Evolutionary conservation across 352 stramenopile species (phyloP), one percentile per base, ranked within the genome.

Genomic region (Phytopythium delawarense): DNA sequence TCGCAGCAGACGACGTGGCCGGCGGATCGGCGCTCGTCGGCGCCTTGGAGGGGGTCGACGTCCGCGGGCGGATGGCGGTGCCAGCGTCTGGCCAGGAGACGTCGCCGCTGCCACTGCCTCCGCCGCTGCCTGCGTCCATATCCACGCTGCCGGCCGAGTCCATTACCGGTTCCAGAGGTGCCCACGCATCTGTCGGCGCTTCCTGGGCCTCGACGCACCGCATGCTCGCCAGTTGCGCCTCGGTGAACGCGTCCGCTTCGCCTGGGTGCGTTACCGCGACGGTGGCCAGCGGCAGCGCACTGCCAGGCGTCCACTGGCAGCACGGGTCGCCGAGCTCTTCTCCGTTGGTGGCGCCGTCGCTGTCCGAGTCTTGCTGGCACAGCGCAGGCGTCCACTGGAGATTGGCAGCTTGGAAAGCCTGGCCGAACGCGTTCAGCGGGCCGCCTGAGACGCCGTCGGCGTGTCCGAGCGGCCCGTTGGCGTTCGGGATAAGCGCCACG

Each of bases 271-370:
- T 81, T 12, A 66, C 63, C 18, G 51, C 20, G 40, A 40, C 25
- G 32, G 51, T 21, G 32, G 50, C n/a, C 12, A 35, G 3, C 21
- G 57, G 54, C 32, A 57, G 57, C 23, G 58, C 67, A 2, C 42
- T 45, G 28, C 44, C 40, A 6, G 66, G 12, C 8, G 61, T 67
- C 87, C 87, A 97, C 9, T 63, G 62, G 63, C 91, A 97, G 67
- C 86, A 91, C 13, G 88, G 87, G 59, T 97, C 91, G 12, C 87
- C 89, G 0, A 97, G 72, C 61, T 97, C 91, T 69, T 95, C 72
- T 4, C 91, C 91, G 62, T 97, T 97, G 4, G 84, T 96, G 4
- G 78, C 74, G 2, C 89, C 88, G 56, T 97, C 91, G 11, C 72
- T 67, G 39, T 94, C 86, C 16, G 86, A 87, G 57, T 94, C 86